Percentiles rank a stretch among this genome's conserved stretches.
phyloP scores from a whole-genome alignment of 768 basidiomycete genomes.

The Termitomyces eurrhizus region DNA sequence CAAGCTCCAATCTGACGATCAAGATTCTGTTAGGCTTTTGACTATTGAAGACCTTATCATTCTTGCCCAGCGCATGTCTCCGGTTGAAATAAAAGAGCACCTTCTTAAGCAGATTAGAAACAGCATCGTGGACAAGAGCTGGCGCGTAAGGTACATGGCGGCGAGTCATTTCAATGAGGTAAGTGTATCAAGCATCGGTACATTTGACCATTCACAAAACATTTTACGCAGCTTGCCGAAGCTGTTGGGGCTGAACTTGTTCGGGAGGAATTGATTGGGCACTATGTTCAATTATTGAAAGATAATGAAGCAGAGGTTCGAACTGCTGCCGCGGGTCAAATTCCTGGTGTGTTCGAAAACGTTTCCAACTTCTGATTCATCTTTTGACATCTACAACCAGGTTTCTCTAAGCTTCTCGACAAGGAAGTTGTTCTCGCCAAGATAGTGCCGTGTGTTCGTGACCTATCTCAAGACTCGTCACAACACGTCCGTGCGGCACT shows the following conservation, averaged over 20 bases:
- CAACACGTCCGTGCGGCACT: slow-evolving; percentile 98
- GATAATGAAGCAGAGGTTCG: slow-evolving; percentile 99
- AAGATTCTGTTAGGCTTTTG: slow-evolving; percentile 93
- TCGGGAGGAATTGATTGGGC: slow-evolving; percentile 88
- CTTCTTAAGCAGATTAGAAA: slow-evolving; percentile 83
- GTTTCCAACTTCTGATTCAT: slow-evolving; percentile 1
- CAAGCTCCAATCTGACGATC: slow-evolving; percentile 92
- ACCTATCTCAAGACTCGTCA: slow-evolving; percentile 88
- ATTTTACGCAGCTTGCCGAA: slow-evolving; percentile 67
- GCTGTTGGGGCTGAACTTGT: slow-evolving; percentile 88
- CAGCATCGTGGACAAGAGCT: slow-evolving; percentile 92
- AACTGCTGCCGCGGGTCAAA: slow-evolving; percentile 93
- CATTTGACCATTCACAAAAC: background rate
- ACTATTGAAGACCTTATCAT: slow-evolving; percentile 96
- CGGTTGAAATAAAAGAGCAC: slow-evolving; percentile 89
- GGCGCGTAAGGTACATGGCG: slow-evolving; percentile 99
- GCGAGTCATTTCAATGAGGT: slow-evolving; percentile 97
- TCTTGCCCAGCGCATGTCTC: slow-evolving; percentile 79
- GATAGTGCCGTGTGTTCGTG: slow-evolving; percentile 92
- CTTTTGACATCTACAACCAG: slow-evolving; percentile 35
- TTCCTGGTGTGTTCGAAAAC: slow-evolving; percentile 66
- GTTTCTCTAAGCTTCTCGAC: slow-evolving; percentile 91
- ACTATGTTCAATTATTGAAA: slow-evolving; percentile 91
- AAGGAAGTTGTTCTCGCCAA: slow-evolving; percentile 91
- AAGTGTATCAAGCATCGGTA: slow-evolving; percentile 12